Evolutionary conservation across 345 rosid genomes (phyloP).

Genomic region (Linum tenue): DNA sequence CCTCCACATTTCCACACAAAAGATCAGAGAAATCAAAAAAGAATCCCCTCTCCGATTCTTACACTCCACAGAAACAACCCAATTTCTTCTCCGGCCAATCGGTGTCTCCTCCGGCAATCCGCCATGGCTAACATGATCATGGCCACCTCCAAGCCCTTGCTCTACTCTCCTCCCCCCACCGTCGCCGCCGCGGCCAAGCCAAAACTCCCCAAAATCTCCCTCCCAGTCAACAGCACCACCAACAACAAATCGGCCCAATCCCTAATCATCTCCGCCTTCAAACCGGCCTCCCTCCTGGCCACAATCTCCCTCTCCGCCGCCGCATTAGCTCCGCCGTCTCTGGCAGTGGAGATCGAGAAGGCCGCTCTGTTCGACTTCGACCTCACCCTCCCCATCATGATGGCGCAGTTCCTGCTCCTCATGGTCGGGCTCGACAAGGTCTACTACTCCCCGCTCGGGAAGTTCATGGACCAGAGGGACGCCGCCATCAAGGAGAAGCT

Average conservation of each 20-base stretch:
- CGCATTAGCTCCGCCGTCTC: conserved; percentile 55
- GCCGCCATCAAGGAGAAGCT: conserved; percentile 71
- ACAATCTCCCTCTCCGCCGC: conserved; percentile 21
- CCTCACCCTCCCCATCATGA: conserved; percentile 79
- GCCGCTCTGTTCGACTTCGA: conserved; percentile 93
- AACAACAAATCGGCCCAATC: conserved; percentile 18
- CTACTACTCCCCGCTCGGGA: conserved; percentile 75
- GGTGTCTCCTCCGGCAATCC: not conserved
- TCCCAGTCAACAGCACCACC: conserved; percentile 22
- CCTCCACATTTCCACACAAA: not conserved
- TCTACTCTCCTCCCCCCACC: conserved; percentile 21
- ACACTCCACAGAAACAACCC: conserved; percentile 1
- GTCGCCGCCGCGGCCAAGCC: conserved; percentile 25
- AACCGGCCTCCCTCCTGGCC: conserved; percentile 56
- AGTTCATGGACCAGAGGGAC: conserved; percentile 83
- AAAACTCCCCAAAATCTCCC: conserved; percentile 27
- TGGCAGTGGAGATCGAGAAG: conserved; percentile 75
- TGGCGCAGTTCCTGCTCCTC: conserved; percentile 64
- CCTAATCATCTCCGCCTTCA: conserved; percentile 32
- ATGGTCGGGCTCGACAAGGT: conserved; percentile 84
- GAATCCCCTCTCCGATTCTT: conserved; percentile 7
- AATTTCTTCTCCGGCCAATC: not conserved
- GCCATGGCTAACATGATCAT: conserved; percentile 74
- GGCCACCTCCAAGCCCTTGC: conserved; percentile 47
- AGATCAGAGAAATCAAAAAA: not conserved